Evolutionary conservation across 2,329 filamentous ascomycete species (phyloP), one percentile per base, ranked within the genome.

Genomic region (Alternaria triticina): DNA sequence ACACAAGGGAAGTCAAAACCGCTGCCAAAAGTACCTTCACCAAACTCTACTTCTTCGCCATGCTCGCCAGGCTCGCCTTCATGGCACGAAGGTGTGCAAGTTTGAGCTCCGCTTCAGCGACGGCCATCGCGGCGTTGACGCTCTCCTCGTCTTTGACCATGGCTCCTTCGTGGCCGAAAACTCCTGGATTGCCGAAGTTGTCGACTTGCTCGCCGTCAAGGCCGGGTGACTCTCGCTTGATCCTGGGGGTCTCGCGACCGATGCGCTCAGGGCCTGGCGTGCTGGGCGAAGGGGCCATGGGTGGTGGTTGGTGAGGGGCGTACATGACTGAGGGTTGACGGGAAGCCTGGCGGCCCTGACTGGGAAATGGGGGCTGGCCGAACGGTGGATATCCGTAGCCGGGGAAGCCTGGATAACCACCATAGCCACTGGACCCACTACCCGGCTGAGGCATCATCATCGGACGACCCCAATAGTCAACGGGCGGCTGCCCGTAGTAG

Each of bases 181-280:
- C 7, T 3, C 20, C 44, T 46, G 44, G 44, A 15, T 4, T 54
- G 7, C 65, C 50, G 11, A 60, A 28, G 10, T 66, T 58, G 3
- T 70, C 59, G 10, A 49, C 11, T 1, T 51, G 28, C 33, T 44
- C 11, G 64, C 30, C 17, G 66, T 65, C 13, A 57, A 13, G 7
- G 55, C 61, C 11, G 68, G 64, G 6, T 2, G 58, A 61, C 49
- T 75, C 71, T 7, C 65, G 64, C 56, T 74, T 75, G 62, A 74
- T 62, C 30, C 54, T 61, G 7, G 47, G 15, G 1, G 43, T 55
- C 3, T 40, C 17, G 3, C 17, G 40, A n/a, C 3, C 12, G 5
- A 55, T 56, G 11, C 55, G 36, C 13, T 33, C 54, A 6, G n/a
- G 23, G n/a, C 49, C 33, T n/a, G 46, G 49, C 3, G 54, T 46